phyloP scores from a whole-genome alignment of 768 basidiomycete genomes.

The Tulasnella sp. region DNA sequence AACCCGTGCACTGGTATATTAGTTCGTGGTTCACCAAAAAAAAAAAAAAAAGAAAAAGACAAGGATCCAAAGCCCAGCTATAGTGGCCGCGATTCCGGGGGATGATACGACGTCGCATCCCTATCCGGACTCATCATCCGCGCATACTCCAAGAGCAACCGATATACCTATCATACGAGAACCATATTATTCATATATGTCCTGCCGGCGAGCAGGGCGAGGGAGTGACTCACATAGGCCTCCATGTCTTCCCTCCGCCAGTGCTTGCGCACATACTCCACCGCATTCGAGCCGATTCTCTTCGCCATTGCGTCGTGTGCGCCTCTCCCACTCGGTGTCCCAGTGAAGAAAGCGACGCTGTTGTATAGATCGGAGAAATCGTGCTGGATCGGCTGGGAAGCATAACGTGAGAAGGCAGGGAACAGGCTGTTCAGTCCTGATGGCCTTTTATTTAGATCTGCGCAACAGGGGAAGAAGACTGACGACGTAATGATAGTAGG shows the following conservation, averaged over 20 bases:
- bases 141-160: constrained; percentile 23
- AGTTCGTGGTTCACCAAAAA: too few species aligned
- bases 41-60: too few species aligned
- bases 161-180: constrained; percentile 9
- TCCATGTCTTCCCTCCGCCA: constrained; percentile 29
- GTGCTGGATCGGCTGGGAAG: constrained; percentile 56
- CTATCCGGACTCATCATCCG: constrained; percentile 18
- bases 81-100: background rate
- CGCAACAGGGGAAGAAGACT: background rate
- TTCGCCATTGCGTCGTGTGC: constrained; percentile 26
- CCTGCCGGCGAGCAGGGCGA: too few species aligned
- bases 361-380: constrained; percentile 62
- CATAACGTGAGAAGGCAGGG: constrained; percentile 47
- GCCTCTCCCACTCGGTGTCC: constrained; percentile 30
- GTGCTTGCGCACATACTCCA: constrained; percentile 24
- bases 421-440: too few species aligned
- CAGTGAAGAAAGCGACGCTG: constrained; percentile 60
- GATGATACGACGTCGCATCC: constrained; percentile 13
- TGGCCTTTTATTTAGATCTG: too few species aligned
- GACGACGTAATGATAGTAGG: constrained; percentile 41
- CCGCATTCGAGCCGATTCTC: constrained; percentile 24
- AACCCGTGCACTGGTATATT: too few species aligned
- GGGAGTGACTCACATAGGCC: constrained; percentile 23
- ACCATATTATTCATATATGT: too few species aligned
- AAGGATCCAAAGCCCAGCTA: too few species aligned